These are phyloP conservation scores for Cryphonectria parasitica DNA, from an alignment of 2,329 filamentous ascomycete species.

Conservation along the genomic window DNA sequence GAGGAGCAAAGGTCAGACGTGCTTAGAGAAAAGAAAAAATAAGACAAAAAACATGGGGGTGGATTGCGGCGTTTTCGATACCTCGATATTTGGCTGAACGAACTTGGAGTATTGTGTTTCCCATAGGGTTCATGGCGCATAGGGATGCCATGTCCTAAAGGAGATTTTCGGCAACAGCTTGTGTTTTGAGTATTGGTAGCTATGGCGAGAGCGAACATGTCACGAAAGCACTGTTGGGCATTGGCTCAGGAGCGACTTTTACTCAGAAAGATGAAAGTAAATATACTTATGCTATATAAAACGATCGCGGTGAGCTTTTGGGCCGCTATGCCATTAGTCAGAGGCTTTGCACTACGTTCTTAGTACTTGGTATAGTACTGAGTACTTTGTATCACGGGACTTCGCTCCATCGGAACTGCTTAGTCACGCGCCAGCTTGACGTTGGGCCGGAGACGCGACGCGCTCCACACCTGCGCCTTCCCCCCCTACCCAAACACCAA, in stretches of 20 bases:
- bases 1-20: neutral
- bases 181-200: neutral
- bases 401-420: conserved; percentile 11
- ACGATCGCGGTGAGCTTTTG: neutral
- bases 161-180: neutral
- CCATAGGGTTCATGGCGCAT: conserved; percentile 12
- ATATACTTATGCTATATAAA: neutral
- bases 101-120: conserved; percentile 9
- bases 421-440: conserved; percentile 12
- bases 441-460: conserved; percentile 21
- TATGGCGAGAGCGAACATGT: neutral
- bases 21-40: neutral
- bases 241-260: neutral
- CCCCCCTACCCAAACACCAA: neutral
- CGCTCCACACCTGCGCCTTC: conserved; percentile 20
- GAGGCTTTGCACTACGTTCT: neutral
- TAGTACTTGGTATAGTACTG: too few species aligned
- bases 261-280: neutral
- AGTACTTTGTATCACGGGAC: conserved; percentile 21
- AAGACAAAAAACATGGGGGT: neutral
- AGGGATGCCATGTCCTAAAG: neutral
- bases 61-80: neutral
- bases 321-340: neutral
- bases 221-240: neutral
- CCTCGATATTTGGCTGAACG: neutral